phyloP scores from a whole-genome alignment of 495 filamentous ascomycete genomes.

The Pyronema omphalodes region DNA sequence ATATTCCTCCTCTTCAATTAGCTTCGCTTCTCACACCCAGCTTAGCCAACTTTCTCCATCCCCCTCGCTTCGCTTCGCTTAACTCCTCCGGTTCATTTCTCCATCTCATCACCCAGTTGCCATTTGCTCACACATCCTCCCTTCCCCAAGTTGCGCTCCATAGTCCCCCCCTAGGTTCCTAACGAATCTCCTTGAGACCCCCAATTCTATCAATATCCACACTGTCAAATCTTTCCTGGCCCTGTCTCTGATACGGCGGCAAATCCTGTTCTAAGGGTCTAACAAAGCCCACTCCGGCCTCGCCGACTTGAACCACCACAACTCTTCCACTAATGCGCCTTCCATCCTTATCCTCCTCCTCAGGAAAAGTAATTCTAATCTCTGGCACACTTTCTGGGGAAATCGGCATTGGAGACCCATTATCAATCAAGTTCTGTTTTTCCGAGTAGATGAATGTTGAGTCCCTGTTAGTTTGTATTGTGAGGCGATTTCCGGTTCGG shows the following conservation, averaged over 20 bases:
- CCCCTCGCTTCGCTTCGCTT: no score
- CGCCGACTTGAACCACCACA: slow-evolving; percentile 83
- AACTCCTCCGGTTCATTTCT: no score
- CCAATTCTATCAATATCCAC: slow-evolving; percentile 90
- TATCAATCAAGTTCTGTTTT: slow-evolving; percentile 47
- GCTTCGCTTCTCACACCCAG: no score
- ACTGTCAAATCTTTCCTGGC: slow-evolving; percentile 62
- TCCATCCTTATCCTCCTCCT: slow-evolving; percentile 64
- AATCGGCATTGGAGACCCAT: slow-evolving; percentile 53
- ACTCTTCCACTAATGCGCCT: slow-evolving; percentile 69
- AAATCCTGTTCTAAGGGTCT: slow-evolving; percentile 62
- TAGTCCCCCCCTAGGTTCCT: slow-evolving; percentile 8
- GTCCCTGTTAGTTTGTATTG: slow-evolving; percentile 34
- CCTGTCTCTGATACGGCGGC: slow-evolving; percentile 60
- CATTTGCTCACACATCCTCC: no score
- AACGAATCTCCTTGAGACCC: slow-evolving; percentile 71
- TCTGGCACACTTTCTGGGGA: slow-evolving; percentile 71
- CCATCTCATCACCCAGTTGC: no score
- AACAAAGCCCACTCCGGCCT: slow-evolving; percentile 62
- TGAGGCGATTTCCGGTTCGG: slow-evolving; percentile 47
- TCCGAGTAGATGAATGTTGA: slow-evolving; percentile 58
- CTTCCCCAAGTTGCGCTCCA: no score
- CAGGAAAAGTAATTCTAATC: slow-evolving; percentile 96
- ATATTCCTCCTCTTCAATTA: no score
- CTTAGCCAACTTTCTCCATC: no score